These are phyloP conservation scores for Gymnopilus dilepis DNA, from an alignment of 768 basidiomycete species.

Conservation along the genomic window DNA sequence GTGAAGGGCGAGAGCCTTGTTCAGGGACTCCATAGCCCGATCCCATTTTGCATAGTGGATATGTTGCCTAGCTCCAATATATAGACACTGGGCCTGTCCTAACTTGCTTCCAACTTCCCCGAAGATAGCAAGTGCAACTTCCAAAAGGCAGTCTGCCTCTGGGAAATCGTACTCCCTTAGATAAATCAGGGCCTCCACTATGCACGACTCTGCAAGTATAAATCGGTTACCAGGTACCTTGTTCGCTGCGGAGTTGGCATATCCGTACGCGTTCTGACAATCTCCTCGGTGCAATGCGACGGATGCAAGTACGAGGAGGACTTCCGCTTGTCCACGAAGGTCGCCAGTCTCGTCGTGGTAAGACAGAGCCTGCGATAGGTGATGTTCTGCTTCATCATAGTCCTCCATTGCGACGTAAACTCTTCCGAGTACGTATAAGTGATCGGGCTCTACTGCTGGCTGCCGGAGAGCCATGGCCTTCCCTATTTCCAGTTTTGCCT, in stretches of 20 bases:
- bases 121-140: slow-evolving; percentile 11
- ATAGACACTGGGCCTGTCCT: slow-evolving; percentile 26
- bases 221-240: not conserved
- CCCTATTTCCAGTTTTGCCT: slow-evolving; percentile 26
- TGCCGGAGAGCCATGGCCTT: slow-evolving; percentile 29
- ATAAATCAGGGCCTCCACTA: not conserved
- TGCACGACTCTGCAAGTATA: not conserved
- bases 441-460: slow-evolving; percentile 30
- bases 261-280: not conserved
- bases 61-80: slow-evolving; percentile 21
- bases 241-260: not conserved
- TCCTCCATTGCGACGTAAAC: slow-evolving; percentile 26
- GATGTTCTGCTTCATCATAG: slow-evolving; percentile 22
- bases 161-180: not conserved
- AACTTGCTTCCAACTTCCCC: slow-evolving; percentile 12
- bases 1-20: slow-evolving; percentile 15
- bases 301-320: slow-evolving; percentile 19
- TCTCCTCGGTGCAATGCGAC: slow-evolving; percentile 21
- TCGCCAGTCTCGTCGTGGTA: slow-evolving; percentile 26
- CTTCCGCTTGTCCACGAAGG: slow-evolving; percentile 25
- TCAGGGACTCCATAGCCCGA: slow-evolving; percentile 18
- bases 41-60: slow-evolving; percentile 17
- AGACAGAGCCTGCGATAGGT: slow-evolving; percentile 15
- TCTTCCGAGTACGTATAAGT: slow-evolving; percentile 31
- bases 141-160: not conserved